Base-by-base conservation (phyloP, 1,284 basidiomycete species). In the Irpex sp. region DNA sequence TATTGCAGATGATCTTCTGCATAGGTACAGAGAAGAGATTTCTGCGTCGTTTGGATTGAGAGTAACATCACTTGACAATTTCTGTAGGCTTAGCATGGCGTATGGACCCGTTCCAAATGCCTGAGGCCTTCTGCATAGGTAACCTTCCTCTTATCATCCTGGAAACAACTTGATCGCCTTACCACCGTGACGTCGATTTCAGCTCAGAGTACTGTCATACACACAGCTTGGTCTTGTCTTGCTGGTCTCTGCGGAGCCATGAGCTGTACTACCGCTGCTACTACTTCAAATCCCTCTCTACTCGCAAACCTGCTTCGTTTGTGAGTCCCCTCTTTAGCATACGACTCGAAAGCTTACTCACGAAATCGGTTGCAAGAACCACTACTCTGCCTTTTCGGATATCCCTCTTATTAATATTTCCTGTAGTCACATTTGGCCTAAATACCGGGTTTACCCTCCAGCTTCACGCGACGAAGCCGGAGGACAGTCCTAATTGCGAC, bases 21-120 rank as follows among this genome's bases (percentile, higher is more conserved):
- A 68, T 75, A 31, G 79, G 79, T 78, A 57, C 58, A 76, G 68
- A 6, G 13, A 17, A 51, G 7, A 8, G 17, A n/a, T 3, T 11
- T 15, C 49, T 19, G 55, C 5, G 40, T 47, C 15, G 38, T 15
- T n/a, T 11, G 37, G 51, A 11, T 40, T 9, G 26, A 7, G 19
- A 17, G 48, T 26, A 26, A 26, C 36, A 36, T 9, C 49, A 19
- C 47, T 36, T 26, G 26, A 15, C 37, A 47, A 3, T 5, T 61
- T 38, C 37, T 13, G 13, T 51, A 89, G 88, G 87, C 7, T 80
- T 89, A 72, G 78, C 85, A 19, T 88, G 85, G 80, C 73, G 74
- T 58, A 87, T 89, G 86, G 75, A 86, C 65, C 84, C 87, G 1
- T 76, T 75, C 57, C 70, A 67, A 34, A 89, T 89, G 85, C 84